phyloP scores from a whole-genome alignment of 2,329 filamentous ascomycete species.

The Biscogniauxia sp. region DNA sequence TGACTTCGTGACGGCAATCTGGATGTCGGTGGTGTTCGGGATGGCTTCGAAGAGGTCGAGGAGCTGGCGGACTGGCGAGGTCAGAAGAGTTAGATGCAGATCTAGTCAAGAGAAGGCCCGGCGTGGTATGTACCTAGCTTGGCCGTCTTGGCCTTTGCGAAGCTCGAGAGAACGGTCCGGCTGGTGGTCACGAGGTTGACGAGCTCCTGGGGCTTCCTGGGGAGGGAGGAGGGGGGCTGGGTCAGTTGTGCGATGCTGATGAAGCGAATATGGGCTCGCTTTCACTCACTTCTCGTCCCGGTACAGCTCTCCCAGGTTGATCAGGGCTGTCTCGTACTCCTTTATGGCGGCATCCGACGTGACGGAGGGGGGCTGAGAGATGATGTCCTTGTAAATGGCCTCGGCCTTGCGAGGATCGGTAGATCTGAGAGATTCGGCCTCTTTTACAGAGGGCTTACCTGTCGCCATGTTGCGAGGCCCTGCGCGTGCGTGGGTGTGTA shows the following conservation, averaged over 20 bases:
- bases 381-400: conserved; percentile 82
- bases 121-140: conserved; percentile 77
- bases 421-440: conserved; percentile 83
- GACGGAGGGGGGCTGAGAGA: conserved; percentile 78
- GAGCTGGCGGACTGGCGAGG: conserved; percentile 79
- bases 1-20: conserved; percentile 94
- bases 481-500: no score
- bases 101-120: background rate
- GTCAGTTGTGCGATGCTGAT: background rate
- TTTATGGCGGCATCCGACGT: conserved; percentile 81
- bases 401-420: conserved; percentile 81
- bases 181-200: conserved; percentile 88
- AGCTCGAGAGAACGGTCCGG: conserved; percentile 86
- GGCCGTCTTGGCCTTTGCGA: conserved; percentile 97
- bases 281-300: conserved; percentile 80
- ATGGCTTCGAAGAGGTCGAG: conserved; percentile 94
- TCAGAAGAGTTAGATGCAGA: conserved; percentile 7
- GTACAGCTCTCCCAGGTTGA: conserved; percentile 89
- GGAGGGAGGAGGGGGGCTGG: conserved; percentile 1
- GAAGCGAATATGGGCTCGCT: background rate
- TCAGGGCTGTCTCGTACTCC: conserved; percentile 87
- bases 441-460: conserved; percentile 58
- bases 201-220: conserved; percentile 76
- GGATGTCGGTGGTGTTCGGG: conserved; percentile 89
- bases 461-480: conserved; percentile 25